A percentile compares a stretch with the other conserved stretches of the same genome.
phyloP scores from a whole-genome alignment of 2,329 filamentous ascomycete species.

The Stagonosporopsis vannaccii region DNA sequence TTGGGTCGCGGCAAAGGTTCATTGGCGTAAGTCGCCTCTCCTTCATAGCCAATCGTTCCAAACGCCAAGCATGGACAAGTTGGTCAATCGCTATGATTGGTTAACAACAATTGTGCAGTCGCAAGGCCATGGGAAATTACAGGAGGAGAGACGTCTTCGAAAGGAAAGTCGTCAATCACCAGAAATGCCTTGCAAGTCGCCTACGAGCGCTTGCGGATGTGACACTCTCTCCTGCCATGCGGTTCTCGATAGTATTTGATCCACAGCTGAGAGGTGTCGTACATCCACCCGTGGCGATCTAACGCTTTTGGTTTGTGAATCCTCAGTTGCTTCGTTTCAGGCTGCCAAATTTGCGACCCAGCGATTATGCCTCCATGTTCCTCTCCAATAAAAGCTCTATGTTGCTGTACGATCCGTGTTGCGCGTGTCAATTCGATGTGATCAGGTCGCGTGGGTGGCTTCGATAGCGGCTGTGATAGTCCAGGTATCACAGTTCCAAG shows the following conservation, averaged over 20 bases:
- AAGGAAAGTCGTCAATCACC: constrained; percentile 1
- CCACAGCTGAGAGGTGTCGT: background rate
- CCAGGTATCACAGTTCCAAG: too few relatives aligned
- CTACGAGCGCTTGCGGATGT: constrained; percentile 30
- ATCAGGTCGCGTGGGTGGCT: background rate
- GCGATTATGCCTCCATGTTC: background rate
- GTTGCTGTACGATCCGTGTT: background rate
- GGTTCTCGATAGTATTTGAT: background rate
- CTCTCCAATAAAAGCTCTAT: background rate
- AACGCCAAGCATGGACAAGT: background rate
- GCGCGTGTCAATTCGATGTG: background rate
- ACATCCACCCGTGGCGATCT: background rate
- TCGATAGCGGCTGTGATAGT: constrained; percentile 1
- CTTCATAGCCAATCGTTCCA: constrained; percentile 34
- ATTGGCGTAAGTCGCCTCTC: constrained; percentile 23
- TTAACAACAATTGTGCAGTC: background rate
- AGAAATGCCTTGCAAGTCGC: constrained; percentile 24
- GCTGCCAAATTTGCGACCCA: background rate
- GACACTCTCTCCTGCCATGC: constrained; percentile 25
- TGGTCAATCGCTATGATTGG: background rate
- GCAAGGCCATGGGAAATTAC: background rate
- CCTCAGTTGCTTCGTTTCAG: background rate
- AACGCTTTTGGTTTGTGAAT: background rate
- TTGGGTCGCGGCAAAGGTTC: constrained; percentile 28
- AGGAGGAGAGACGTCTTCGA: constrained; percentile 18